phyloP scores from a whole-genome alignment of 257 asterid genomes.

The Solanum rostratum region DNA sequence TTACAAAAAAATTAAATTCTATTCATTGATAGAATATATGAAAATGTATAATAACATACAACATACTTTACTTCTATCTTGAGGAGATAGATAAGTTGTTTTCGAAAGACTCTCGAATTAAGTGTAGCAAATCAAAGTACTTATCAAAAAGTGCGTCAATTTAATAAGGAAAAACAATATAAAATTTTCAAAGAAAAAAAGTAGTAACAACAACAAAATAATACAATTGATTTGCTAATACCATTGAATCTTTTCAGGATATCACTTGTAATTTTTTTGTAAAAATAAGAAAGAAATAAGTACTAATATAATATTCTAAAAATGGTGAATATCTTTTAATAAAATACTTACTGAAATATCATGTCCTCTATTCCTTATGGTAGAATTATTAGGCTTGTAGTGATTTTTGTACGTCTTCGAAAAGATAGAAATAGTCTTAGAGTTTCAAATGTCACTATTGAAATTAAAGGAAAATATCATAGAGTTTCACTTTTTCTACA shows the following conservation, averaged over 20 bases:
- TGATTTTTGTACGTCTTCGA: not conserved
- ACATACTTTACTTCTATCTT: too few species aligned
- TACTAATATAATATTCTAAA: not conserved
- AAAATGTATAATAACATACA: not conserved
- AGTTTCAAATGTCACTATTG: not conserved
- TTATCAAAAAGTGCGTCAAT: too few species aligned
- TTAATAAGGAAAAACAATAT: not conserved
- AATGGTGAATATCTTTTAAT: not conserved
- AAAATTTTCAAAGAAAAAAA: not conserved
- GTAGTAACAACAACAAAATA: not conserved
- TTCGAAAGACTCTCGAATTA: too few species aligned
- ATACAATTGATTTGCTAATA: not conserved
- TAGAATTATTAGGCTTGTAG: conserved; percentile 35
- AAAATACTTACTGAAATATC: conserved; percentile 34
- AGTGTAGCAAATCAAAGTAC: too few species aligned
- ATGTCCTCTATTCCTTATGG: conserved; percentile 51
- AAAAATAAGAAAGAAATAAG: not conserved
- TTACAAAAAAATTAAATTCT: not conserved
- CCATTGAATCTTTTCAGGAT: not conserved
- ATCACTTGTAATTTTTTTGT: not conserved
- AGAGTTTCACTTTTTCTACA: not conserved
- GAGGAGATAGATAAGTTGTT: too few species aligned
- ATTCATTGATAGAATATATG: not conserved
- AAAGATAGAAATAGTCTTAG: not conserved
- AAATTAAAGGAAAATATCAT: not conserved